Base-by-base conservation (phyloP, 768 basidiomycete species). In the Trametes maxima region DNA sequence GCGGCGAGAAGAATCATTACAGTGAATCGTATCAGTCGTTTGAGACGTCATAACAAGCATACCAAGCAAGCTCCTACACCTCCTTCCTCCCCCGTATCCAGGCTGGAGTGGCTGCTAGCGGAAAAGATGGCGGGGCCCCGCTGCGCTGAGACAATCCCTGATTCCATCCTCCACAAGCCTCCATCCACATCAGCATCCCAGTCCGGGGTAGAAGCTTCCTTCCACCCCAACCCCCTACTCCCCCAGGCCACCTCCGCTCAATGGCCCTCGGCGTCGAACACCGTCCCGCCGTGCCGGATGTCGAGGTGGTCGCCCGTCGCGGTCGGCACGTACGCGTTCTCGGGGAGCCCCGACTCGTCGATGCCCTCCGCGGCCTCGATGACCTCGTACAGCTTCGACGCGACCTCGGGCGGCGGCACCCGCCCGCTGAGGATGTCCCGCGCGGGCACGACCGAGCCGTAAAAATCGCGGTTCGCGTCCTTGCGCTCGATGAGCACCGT, bases 321-420 rank as follows among this genome's bases (percentile, higher is more conserved):
- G 36, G 82, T 79, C 0, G 95, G 95, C 25, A 95, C 85, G 71
- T 93, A 97, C 2, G 92, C 83, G 25, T 82, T 78, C 22, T 89
- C 83, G 0, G 95, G 94, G 21, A 96, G 76, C 2, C 87, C 87
- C 0, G 79, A 77, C 77, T 97, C 95, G 71, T 97, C 95, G 49
- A 96, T 77, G 36, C 95, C 95, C 75, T 95, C 95, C 8, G 94
- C 94, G 36, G 93, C 90, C 76, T 98, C 96, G 67, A 99, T 96
- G 69, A 98, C 89, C 72, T 98, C 96, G 75, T 98, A 98, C 65
- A 98, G 73, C 65, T 82, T 82, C 35, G 90, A 92, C 1, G 95
- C 95, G 58, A 96, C 93, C 76, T 98, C 96, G 0, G 97, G 96
- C n/a, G 96, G 92, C 5, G 96, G 97, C 1, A 98, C 95, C 19